A percentile compares a stretch with the other conserved stretches of the same genome.
Evolutionary conservation across 148 eudicot genomes (phyloP).

Genomic region (Camellia sinensis): DNA sequence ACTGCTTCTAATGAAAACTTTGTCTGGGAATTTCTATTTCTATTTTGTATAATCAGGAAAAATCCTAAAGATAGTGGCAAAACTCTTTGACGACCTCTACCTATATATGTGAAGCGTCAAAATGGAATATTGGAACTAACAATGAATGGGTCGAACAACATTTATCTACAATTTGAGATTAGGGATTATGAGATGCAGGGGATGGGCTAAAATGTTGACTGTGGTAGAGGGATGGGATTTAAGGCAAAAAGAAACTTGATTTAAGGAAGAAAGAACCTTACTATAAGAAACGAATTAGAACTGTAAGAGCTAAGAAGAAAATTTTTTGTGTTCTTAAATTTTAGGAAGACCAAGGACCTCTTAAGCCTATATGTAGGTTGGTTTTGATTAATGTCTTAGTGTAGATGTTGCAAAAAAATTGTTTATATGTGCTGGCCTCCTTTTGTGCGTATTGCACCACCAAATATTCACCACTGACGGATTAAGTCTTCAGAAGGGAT

Average conservation of each 20-base stretch:
- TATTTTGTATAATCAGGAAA: neutral
- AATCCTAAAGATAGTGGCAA: neutral
- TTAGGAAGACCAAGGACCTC: neutral
- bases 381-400: neutral
- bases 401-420: neutral
- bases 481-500: neutral
- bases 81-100: neutral
- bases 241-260: neutral
- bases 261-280: neutral
- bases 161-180: neutral
- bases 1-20: neutral
- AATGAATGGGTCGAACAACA: neutral
- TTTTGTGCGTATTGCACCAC: neutral
- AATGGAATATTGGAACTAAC: neutral
- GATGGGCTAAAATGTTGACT: neutral
- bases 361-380: neutral
- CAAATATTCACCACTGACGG: neutral
- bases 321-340: no score
- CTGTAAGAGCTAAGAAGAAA: no score
- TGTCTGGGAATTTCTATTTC: neutral
- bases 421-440: neutral
- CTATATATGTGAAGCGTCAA: neutral
- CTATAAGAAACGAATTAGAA: no score
- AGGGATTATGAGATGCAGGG: neutral
- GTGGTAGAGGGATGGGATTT: neutral